Percentiles rank a stretch among this genome's conserved stretches.
Conservation (phyloP, 106 monocot genomes). For the Platanthera guangdongensis region DNA sequence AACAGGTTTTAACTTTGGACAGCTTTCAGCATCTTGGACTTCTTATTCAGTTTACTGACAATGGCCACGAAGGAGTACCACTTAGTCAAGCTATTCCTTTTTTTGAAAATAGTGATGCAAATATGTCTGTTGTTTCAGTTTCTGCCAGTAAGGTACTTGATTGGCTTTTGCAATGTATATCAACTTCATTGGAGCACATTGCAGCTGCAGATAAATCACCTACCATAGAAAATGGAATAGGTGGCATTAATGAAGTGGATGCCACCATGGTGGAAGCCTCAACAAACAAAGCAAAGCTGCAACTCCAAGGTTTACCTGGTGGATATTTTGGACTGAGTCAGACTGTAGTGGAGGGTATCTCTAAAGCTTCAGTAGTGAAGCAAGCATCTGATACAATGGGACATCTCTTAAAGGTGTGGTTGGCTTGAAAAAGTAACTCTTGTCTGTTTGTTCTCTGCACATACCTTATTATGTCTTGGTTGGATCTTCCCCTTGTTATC, state of each 20-base stretch:
- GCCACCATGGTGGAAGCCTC: constrained; percentile 60
- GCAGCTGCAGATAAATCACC: constrained; percentile 43
- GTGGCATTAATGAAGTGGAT: constrained; percentile 48
- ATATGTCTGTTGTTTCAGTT: constrained; percentile 71
- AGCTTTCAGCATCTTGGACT: constrained; percentile 77
- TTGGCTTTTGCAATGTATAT: constrained; percentile 66
- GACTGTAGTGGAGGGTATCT: constrained; percentile 88
- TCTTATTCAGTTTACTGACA: constrained; percentile 61
- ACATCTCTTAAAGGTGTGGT: constrained; percentile 65
- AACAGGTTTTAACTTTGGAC: constrained; percentile 72
- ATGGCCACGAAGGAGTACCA: constrained; percentile 39
- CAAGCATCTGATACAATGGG: constrained; percentile 59
- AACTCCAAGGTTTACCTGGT: constrained; percentile 17
- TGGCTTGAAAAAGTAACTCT: not conserved
- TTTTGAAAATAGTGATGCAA: constrained; percentile 87
- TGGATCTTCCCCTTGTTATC: not conserved
- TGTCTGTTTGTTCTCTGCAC: not conserved
- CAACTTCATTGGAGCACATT: constrained; percentile 50
- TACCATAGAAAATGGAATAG: constrained; percentile 44
- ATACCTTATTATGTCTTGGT: not conserved
- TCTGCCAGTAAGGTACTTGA: constrained; percentile 67
- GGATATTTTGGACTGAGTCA: constrained; percentile 21
- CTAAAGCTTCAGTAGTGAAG: constrained; percentile 81
- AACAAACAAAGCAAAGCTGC: constrained; percentile 25
- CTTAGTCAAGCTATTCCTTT: constrained; percentile 70